Conservation (phyloP, 495 filamentous ascomycete genomes). For the Trichocladium antarcticum region DNA sequence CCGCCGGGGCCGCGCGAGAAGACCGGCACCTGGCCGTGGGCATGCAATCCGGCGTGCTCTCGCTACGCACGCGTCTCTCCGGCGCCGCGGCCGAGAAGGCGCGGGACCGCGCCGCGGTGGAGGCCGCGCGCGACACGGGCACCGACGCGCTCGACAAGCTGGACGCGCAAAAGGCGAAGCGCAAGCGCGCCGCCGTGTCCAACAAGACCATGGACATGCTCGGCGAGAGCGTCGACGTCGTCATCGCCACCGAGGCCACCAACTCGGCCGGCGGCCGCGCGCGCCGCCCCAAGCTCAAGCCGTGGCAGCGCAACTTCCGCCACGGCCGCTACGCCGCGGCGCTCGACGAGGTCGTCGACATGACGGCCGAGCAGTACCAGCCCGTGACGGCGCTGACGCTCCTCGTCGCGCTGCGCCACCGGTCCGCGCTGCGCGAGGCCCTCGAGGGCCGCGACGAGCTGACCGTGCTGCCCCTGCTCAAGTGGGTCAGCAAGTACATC, state of each 20-base stretch:
- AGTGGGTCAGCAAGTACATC: slow-evolving; percentile 71
- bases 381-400: slow-evolving; percentile 58
- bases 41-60: slow-evolving; percentile 82
- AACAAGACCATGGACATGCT: slow-evolving; percentile 69
- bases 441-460: slow-evolving; percentile 74
- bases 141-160: slow-evolving; percentile 52
- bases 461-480: slow-evolving; percentile 66
- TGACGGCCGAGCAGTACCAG: slow-evolving; percentile 34
- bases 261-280: slow-evolving; percentile 38
- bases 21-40: slow-evolving; percentile 84
- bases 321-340: slow-evolving; percentile 66
- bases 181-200: slow-evolving; percentile 57
- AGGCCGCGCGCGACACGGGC: slow-evolving; percentile 72
- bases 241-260: slow-evolving; percentile 43
- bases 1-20: slow-evolving; percentile 58
- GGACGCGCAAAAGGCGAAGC: slow-evolving; percentile 54
- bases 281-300: slow-evolving; percentile 46
- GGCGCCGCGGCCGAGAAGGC: slow-evolving; percentile 71
- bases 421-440: slow-evolving; percentile 73
- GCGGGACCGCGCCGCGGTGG: slow-evolving; percentile 69
- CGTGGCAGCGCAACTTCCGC: slow-evolving; percentile 72
- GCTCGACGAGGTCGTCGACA: slow-evolving; percentile 63
- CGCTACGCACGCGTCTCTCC: slow-evolving; percentile 73
- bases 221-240: slow-evolving; percentile 75
- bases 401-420: slow-evolving; percentile 72